Percentiles rank a stretch among this genome's conserved stretches.
phyloP scores from a whole-genome alignment of 2,329 filamentous ascomycete genomes.

The Alternaria arbusti region DNA sequence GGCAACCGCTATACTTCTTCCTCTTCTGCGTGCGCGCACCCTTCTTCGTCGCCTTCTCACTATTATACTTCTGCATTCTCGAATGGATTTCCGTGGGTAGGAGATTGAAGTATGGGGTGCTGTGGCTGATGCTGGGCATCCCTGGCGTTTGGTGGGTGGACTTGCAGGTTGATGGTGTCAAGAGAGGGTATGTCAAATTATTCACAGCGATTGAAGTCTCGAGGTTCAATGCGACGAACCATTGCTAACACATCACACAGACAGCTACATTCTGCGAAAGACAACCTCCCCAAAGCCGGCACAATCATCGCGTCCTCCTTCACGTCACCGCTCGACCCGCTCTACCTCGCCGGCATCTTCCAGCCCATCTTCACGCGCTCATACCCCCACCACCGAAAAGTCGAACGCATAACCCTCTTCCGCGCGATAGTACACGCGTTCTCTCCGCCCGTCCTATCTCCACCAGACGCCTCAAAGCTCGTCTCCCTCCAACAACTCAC shows the following conservation, averaged over 20 bases:
- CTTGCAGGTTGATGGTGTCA: constrained; percentile 95
- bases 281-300: constrained; percentile 77
- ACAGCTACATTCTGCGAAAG: constrained; percentile 28
- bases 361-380: constrained; percentile 91
- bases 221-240: not conserved
- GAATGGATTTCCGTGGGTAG: constrained; percentile 79
- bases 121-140: constrained; percentile 87
- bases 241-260: constrained; percentile 16
- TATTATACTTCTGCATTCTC: constrained; percentile 79
- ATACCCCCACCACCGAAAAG: constrained; percentile 75
- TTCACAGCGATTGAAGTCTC: not conserved
- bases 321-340: constrained; percentile 88
- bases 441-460: constrained; percentile 57
- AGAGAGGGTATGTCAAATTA: constrained; percentile 71
- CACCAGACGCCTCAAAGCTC: constrained; percentile 43
- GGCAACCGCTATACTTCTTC: constrained; percentile 69
- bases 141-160: constrained; percentile 98
- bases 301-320: constrained; percentile 89
- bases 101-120: constrained; percentile 76
- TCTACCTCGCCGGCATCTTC: constrained; percentile 95
- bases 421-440: constrained; percentile 78
- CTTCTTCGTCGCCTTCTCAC: constrained; percentile 71
- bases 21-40: constrained; percentile 84
- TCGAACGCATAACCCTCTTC: constrained; percentile 78
- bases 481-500: constrained; percentile 60